Base-by-base conservation (phyloP, 202 grass and related monocot species). In the Saccharum hybrid region DNA sequence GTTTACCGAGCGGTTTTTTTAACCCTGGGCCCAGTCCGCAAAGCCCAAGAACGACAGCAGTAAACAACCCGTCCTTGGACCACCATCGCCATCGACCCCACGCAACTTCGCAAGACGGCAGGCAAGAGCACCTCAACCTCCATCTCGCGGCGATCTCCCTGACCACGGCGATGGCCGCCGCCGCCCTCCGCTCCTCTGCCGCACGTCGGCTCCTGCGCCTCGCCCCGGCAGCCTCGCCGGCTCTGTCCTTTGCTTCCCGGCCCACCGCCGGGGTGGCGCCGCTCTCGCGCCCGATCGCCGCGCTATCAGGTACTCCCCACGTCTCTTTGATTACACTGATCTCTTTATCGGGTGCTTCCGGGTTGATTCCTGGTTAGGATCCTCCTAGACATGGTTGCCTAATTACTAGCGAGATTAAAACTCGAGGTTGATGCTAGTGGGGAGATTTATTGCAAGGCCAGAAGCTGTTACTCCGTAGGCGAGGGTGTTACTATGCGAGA, bases 161-260 rank as follows among this genome's bases (percentile, higher is more conserved):
- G 18, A 38, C 77, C 45, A 51, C 59, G 76, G 80, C 88, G 65
- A 97, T 91, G 91, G 87, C 91, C 18, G 78, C 81, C 74, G 86
- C 92, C n/a, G 81, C 77, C 64, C 87, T 97, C 88, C 91, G 88
- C 39, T 88, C 88, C 63, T 63, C 75, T 62, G 75, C 82, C 22
- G 75, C 66, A 5, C 88, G 89, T 19, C 74, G 89, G 23, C 31
- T 91, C 8, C 65, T 88, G 2, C 81, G 80, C 16, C 21, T 93
- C 52, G 85, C 79, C 36, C 75, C 76, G 52, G 76, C 71, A 11
- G 60, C 81, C 51, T 72, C 71, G 2, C 81, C 82, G 21, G 74
- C 84, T 12, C 65, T 88, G 19, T 86, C 86, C 26, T 13, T 71
- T 4, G 59, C 81, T 30, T 81, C 71, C 64, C 65, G 57, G 0